Evolutionary conservation across 257 asterid genomes (phyloP).

Genomic region (Ligustrum vulgare): DNA sequence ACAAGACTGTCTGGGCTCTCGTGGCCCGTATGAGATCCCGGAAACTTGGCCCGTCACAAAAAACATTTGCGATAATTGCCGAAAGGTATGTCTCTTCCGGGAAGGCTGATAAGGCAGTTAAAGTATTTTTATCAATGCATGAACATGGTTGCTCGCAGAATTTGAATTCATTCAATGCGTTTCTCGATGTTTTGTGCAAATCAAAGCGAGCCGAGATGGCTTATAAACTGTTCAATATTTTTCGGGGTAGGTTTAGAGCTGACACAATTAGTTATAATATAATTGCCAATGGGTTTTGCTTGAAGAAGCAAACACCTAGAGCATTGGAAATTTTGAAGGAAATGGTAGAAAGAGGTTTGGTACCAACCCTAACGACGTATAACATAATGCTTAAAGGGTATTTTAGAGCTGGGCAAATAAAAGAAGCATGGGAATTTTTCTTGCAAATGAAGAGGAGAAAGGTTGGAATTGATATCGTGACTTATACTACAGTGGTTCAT

Average conservation of each 20-base stretch:
- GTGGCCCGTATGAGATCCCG: conserved; percentile 57
- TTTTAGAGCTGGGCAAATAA: conserved; percentile 65
- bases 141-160: conserved; percentile 87
- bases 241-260: conserved; percentile 62
- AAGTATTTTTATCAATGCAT: conserved; percentile 81
- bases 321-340: conserved; percentile 75
- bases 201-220: conserved; percentile 79
- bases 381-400: conserved; percentile 80
- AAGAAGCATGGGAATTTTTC: conserved; percentile 86
- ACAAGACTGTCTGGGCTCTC: conserved; percentile 66
- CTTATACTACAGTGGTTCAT: conserved; percentile 83
- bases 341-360: conserved; percentile 78
- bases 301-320: conserved; percentile 64
- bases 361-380: conserved; percentile 63
- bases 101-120: conserved; percentile 81
- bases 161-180: conserved; percentile 67
- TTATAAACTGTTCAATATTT: conserved; percentile 48
- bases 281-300: conserved; percentile 76
- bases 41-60: conserved; percentile 70
- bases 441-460: conserved; percentile 84
- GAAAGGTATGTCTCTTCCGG: conserved; percentile 85
- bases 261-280: conserved; percentile 72
- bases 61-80: conserved; percentile 72
- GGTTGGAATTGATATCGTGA: conserved; percentile 74
- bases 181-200: conserved; percentile 84